These are phyloP conservation scores for Antitrichia curtipendula DNA, from an alignment of 225 moss, liverwort and hornwort species.

Conservation along the genomic window DNA sequence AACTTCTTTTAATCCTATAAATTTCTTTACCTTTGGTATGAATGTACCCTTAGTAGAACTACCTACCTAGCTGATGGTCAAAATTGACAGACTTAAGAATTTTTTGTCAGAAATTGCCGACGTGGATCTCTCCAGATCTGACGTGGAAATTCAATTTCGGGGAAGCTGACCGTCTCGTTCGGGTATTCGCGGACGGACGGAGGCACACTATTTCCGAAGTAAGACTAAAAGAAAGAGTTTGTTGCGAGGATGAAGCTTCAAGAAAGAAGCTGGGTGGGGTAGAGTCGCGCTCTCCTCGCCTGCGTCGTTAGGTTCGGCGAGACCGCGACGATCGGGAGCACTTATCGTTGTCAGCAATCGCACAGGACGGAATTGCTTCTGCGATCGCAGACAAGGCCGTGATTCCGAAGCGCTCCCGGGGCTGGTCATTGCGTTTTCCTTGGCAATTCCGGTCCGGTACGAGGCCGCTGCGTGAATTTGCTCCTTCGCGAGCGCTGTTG, in stretches of 20 bases:
- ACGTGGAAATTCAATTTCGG: background rate
- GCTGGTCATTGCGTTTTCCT: background rate
- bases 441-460: background rate
- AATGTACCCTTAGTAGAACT: rapidly evolving
- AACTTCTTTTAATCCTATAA: background rate
- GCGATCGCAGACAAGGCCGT: background rate
- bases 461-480: background rate
- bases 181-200: too few relatives aligned
- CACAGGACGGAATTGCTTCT: background rate
- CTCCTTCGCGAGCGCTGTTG: background rate
- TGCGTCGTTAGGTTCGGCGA: background rate
- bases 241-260: background rate
- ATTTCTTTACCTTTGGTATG: background rate
- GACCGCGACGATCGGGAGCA: background rate
- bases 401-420: background rate
- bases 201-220: background rate
- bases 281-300: background rate
- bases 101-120: background rate
- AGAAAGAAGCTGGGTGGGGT: background rate
- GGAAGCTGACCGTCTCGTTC: background rate
- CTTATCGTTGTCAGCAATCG: background rate
- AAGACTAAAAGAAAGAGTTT: background rate
- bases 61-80: background rate
- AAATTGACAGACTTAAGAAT: background rate
- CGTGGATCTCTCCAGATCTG: background rate